phyloP scores from a whole-genome alignment of 2,329 filamentous ascomycete genomes.

The Fusarium gaditjirri region DNA sequence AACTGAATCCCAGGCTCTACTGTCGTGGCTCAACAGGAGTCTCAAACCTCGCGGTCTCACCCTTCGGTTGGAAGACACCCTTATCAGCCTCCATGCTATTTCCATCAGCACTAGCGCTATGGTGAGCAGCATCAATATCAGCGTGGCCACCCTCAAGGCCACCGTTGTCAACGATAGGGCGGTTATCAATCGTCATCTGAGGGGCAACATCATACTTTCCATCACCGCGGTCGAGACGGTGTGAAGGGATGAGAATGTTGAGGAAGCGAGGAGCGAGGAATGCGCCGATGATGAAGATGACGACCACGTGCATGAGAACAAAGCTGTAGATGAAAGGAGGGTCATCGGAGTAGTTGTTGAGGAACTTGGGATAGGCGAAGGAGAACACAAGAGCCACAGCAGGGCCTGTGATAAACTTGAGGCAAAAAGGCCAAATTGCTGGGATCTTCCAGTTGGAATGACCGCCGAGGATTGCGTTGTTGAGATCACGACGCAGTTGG shows the following conservation, averaged over 20 bases:
- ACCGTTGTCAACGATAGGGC: conserved; percentile 13
- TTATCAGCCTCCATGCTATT: conserved; percentile 28
- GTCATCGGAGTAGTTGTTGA: conserved; percentile 11
- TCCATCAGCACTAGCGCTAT: conserved; percentile 4
- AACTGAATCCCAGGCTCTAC: neutral
- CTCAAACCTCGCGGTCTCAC: neutral
- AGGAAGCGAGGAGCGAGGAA: conserved; percentile 28
- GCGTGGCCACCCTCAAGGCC: conserved; percentile 16
- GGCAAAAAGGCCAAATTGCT: conserved; percentile 55
- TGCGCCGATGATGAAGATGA: conserved; percentile 32
- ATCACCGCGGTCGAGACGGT: conserved; percentile 25
- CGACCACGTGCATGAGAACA: conserved; percentile 34
- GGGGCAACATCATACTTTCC: conserved; percentile 36
- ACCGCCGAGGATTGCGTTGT: conserved; percentile 55
- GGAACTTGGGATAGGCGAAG: conserved; percentile 55
- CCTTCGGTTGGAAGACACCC: neutral
- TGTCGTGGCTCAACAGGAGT: neutral
- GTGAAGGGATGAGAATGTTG: conserved; percentile 21
- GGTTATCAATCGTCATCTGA: conserved; percentile 28
- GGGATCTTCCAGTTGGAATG: conserved; percentile 64
- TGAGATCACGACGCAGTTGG: conserved; percentile 63
- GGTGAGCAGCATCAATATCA: neutral
- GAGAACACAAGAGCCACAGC: conserved; percentile 58
- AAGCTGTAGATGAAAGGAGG: conserved; percentile 37
- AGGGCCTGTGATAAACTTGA: conserved; percentile 58